Evolutionary conservation across 495 filamentous ascomycete genomes (phyloP).

Genomic region (Corynascus novoguineensis): DNA sequence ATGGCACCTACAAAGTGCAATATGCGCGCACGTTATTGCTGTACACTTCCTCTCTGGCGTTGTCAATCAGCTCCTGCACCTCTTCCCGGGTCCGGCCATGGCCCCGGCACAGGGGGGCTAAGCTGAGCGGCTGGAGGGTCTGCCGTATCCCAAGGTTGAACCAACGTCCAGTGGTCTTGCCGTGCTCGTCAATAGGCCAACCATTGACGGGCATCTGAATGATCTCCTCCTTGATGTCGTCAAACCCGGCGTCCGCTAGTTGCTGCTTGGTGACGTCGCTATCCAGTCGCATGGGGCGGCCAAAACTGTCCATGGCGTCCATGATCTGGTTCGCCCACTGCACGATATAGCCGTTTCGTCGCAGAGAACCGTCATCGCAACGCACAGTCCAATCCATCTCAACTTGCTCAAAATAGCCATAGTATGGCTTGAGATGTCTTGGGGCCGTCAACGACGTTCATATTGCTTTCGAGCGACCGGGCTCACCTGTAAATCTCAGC

Average conservation of each 20-base stretch:
- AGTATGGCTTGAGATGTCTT: slow-evolving; percentile 73
- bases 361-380: slow-evolving; percentile 60
- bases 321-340: slow-evolving; percentile 68
- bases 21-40: slow-evolving; percentile 58
- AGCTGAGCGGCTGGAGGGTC: slow-evolving; percentile 65
- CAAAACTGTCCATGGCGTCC: slow-evolving; percentile 60
- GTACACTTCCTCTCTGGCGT: slow-evolving; percentile 65
- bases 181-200: slow-evolving; percentile 66
- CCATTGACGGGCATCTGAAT: slow-evolving; percentile 71
- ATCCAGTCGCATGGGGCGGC: slow-evolving; percentile 62
- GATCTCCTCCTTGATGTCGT: slow-evolving; percentile 69
- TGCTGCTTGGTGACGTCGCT: slow-evolving; percentile 55
- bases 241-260: slow-evolving; percentile 70
- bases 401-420: slow-evolving; percentile 80
- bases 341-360: slow-evolving; percentile 43
- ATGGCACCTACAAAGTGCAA: slow-evolving; percentile 62
- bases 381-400: slow-evolving; percentile 83
- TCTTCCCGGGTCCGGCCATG: slow-evolving; percentile 59
- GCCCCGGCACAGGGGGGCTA: slow-evolving; percentile 69
- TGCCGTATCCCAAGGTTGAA: slow-evolving; percentile 72
- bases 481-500: slow-evolving; percentile 59
- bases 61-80: slow-evolving; percentile 55
- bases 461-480: neutral
- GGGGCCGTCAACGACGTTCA: slow-evolving; percentile 13
- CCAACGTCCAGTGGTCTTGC: slow-evolving; percentile 73